Evolutionary conservation across 805 yeast genomes (phyloP).

Genomic region (Myxozyma melibiosi): DNA sequence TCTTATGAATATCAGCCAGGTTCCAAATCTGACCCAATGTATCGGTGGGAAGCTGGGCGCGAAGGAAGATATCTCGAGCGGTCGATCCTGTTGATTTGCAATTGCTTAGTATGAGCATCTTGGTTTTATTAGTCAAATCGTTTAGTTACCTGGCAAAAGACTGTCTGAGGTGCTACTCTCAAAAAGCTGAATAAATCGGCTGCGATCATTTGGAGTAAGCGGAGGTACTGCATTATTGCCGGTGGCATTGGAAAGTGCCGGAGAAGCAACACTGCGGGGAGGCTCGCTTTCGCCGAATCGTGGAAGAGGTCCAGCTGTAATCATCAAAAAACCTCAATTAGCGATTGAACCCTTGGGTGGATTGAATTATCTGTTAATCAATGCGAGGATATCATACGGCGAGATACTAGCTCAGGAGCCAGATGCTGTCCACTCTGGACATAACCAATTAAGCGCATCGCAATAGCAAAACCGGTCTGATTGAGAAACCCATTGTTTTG

Average conservation of each 20-base stretch:
- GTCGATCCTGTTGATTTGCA: conserved; percentile 8
- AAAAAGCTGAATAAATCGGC: conserved; percentile 40
- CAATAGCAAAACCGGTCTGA: conserved; percentile 77
- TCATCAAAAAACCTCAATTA: conserved; percentile 11
- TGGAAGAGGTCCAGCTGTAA: conserved; percentile 63
- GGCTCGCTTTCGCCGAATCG: conserved; percentile 48
- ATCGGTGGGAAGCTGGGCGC: conserved; percentile 80
- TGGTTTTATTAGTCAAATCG: neutral
- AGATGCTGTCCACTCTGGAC: conserved; percentile 73
- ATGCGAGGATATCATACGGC: conserved; percentile 33
- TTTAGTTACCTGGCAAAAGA: conserved; percentile 17
- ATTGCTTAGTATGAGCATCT: conserved; percentile 53
- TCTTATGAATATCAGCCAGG: conserved; percentile 73
- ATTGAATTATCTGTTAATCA: neutral
- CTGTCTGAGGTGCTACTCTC: conserved; percentile 19
- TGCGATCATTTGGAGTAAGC: conserved; percentile 42
- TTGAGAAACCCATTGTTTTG: conserved; percentile 82
- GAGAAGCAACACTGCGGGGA: conserved; percentile 7
- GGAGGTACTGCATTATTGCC: conserved; percentile 39
- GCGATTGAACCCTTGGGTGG: neutral
- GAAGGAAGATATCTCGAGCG: conserved; percentile 80
- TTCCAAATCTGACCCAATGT: conserved; percentile 87
- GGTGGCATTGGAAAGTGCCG: neutral
- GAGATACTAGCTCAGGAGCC: conserved; percentile 54
- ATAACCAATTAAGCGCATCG: conserved; percentile 87